Conservation (phyloP, 345 rosid genomes). For the Camelina sativa region DNA sequence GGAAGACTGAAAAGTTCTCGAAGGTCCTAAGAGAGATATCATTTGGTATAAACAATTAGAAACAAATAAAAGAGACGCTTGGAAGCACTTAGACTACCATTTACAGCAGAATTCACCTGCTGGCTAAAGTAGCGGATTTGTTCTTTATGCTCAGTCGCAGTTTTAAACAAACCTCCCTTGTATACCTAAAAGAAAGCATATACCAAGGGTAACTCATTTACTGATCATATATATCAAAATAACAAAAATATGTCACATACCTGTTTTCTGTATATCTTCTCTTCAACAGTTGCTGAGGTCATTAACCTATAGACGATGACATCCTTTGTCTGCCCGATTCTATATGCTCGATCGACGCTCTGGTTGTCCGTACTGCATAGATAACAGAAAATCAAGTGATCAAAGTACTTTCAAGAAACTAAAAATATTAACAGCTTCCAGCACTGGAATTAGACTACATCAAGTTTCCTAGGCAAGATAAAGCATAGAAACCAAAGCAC, state of each 20-base stretch:
- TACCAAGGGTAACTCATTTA: neutral
- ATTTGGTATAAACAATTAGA: slow-evolving; percentile 7
- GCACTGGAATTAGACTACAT: slow-evolving; percentile 7
- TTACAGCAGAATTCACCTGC: slow-evolving; percentile 54
- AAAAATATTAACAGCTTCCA: slow-evolving; percentile 9
- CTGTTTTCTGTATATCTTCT: slow-evolving; percentile 97
- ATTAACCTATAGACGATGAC: slow-evolving; percentile 90
- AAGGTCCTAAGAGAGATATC: slow-evolving; percentile 66
- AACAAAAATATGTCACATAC: slow-evolving; percentile 42
- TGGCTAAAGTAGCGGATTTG: slow-evolving; percentile 95
- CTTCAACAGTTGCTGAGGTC: slow-evolving; percentile 98
- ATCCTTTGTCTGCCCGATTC: slow-evolving; percentile 95
- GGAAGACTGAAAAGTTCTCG: slow-evolving; percentile 91
- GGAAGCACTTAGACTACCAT: slow-evolving; percentile 11
- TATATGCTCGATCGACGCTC: slow-evolving; percentile 98
- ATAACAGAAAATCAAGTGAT: slow-evolving; percentile 16
- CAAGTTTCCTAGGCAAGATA: slow-evolving; percentile 22
- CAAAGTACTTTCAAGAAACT: neutral
- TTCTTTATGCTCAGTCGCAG: slow-evolving; percentile 97
- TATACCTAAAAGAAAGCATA: slow-evolving; percentile 55
- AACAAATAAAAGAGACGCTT: neutral
- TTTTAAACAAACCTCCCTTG: slow-evolving; percentile 94
- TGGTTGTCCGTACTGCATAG: slow-evolving; percentile 88
- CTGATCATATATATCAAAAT: slow-evolving; percentile 26
- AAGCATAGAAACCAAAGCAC: neutral